Percentiles rank a stretch among this genome's conserved stretches.
Conservation (phyloP, 1,139 yeast genomes). For the Yamadazyma diddensiae region DNA sequence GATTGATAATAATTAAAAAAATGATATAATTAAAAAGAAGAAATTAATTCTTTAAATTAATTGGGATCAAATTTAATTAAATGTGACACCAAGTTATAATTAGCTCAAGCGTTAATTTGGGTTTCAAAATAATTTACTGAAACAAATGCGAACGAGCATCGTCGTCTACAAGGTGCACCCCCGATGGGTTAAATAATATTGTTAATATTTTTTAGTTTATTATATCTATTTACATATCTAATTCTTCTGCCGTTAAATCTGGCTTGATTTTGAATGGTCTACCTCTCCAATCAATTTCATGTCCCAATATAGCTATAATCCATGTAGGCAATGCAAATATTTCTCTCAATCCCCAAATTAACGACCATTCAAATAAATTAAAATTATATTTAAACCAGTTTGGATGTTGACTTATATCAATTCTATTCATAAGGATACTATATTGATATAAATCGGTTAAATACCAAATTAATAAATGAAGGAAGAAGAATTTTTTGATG, state of each 20-base stretch:
- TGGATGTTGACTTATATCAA: constrained; percentile 20
- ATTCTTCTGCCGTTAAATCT: constrained; percentile 75
- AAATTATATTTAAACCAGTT: constrained; percentile 24
- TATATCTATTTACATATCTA: constrained; percentile 20
- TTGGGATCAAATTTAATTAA: too few species aligned
- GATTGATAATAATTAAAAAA: too few species aligned
- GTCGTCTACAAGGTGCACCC: too few species aligned
- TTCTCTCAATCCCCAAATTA: constrained; percentile 68
- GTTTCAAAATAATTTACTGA: constrained; percentile 5
- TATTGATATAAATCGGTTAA: constrained; percentile 61
- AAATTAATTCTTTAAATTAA: too few species aligned
- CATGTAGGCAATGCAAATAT: constrained; percentile 78
- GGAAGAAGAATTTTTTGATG: constrained; percentile 34
- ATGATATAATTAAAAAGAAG: too few species aligned
- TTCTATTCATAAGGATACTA: constrained; percentile 37
- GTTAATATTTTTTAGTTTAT: background rate
- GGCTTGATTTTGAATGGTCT: constrained; percentile 68
- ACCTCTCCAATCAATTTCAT: constrained; percentile 80
- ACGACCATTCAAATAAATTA: constrained; percentile 24
- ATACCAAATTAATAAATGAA: constrained; percentile 66
- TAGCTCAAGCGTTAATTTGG: background rate
- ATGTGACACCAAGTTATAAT: too few species aligned
- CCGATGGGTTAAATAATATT: too few species aligned
- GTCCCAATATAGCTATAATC: constrained; percentile 77
- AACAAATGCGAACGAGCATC: constrained; percentile 5